Conservation (phyloP, 192 early-diverging fungal species). For the Endogone sp. region DNA sequence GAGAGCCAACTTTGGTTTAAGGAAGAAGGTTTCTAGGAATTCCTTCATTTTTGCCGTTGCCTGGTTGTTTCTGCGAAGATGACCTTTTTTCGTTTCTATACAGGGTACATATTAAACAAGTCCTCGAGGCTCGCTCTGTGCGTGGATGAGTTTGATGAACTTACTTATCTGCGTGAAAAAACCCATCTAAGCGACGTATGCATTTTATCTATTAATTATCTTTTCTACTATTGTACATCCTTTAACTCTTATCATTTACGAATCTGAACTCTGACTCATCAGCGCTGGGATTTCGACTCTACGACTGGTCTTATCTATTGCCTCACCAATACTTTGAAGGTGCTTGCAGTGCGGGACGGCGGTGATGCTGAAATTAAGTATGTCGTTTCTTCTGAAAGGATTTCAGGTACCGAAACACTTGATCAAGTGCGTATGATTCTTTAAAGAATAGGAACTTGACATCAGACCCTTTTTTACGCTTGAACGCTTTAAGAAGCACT, state of each 20-base stretch:
- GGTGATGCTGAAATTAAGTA: background rate
- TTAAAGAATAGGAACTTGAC: background rate
- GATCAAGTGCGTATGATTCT: background rate
- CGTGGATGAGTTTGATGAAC: background rate
- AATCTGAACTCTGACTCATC: background rate
- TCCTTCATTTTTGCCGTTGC: background rate
- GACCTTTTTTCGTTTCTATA: background rate
- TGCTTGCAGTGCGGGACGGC: constrained; percentile 1
- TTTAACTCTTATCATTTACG: background rate
- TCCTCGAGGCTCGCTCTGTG: background rate
- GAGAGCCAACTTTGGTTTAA: background rate
- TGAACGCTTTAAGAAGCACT: background rate
- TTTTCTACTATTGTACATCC: background rate
- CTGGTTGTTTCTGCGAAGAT: background rate
- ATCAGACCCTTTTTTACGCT: background rate
- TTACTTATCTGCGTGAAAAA: background rate
- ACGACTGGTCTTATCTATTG: background rate
- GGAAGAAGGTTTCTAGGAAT: background rate
- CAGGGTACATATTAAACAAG: background rate
- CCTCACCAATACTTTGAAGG: background rate
- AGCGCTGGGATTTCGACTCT: background rate
- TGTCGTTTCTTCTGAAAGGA: constrained; percentile 2
- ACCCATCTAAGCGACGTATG: background rate
- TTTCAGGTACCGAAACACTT: background rate
- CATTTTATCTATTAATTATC: background rate